phyloP scores from a whole-genome alignment of 2,329 filamentous ascomycete genomes.

The Claviceps spartinae region DNA sequence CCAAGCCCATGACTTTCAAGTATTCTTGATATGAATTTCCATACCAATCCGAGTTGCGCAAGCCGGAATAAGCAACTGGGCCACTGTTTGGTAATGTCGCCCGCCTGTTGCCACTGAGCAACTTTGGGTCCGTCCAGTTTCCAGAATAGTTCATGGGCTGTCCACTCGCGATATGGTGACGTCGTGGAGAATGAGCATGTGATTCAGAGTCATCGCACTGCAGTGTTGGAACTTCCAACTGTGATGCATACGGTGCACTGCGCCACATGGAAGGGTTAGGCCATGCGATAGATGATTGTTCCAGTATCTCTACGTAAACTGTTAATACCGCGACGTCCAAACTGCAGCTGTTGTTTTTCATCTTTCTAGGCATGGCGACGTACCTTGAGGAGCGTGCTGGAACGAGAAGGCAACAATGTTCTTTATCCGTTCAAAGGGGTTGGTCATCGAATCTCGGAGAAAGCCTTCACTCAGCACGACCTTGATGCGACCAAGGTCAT shows the following conservation, averaged over 20 bases:
- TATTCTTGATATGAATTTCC: conserved; percentile 17
- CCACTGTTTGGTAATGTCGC: conserved; percentile 7
- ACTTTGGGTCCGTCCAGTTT: background rate
- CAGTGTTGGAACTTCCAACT: conserved; percentile 27
- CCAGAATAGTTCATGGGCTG: conserved; percentile 1
- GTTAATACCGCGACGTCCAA: background rate
- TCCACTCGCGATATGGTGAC: conserved; percentile 9
- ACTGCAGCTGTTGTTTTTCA: background rate
- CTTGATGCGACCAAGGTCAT: conserved; percentile 62
- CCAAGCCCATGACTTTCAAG: conserved; percentile 11
- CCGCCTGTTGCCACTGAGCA: conserved; percentile 1
- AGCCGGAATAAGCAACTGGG: background rate
- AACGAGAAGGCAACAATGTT: conserved; percentile 71
- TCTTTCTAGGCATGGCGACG: conserved; percentile 11
- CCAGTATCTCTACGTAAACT: conserved; percentile 45
- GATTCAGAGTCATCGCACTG: conserved; percentile 35
- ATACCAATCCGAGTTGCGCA: conserved; percentile 10
- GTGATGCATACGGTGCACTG: conserved; percentile 28
- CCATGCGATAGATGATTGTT: conserved; percentile 65
- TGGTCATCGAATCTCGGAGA: conserved; percentile 33
- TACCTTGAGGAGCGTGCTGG: conserved; percentile 69
- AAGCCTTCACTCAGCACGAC: conserved; percentile 64
- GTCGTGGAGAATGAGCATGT: conserved; percentile 50
- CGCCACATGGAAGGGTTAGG: conserved; percentile 61
- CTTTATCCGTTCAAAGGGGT: conserved; percentile 52